These are phyloP conservation scores for Colletotrichum gigasporum DNA, from an alignment of 2,329 filamentous ascomycete genomes.

Conservation along the genomic window DNA sequence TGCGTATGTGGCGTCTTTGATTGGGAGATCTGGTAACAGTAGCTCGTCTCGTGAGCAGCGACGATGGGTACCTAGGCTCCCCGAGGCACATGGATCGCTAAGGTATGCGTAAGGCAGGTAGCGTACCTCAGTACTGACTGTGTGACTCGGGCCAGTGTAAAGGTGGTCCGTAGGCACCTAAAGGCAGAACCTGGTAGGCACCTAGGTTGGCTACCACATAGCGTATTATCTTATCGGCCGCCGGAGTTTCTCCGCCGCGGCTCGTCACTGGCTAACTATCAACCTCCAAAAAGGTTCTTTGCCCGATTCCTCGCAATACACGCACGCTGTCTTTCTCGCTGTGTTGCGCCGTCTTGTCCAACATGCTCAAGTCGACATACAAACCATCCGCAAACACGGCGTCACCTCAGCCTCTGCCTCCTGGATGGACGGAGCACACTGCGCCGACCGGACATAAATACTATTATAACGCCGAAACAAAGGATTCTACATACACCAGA, in stretches of 20 bases:
- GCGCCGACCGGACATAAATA: slow-evolving; percentile 88
- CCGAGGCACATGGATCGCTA: neutral
- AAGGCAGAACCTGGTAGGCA: neutral
- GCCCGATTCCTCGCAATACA: too few relatives aligned
- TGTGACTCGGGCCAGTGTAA: too few relatives aligned
- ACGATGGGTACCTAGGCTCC: neutral
- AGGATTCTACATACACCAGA: slow-evolving; percentile 87
- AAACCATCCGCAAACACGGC: slow-evolving; percentile 58
- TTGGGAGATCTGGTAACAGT: neutral
- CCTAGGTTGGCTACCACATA: neutral
- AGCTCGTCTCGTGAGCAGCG: neutral
- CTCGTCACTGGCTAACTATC: neutral
- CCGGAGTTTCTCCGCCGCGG: neutral
- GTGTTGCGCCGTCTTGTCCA: neutral
- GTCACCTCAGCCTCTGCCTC: slow-evolving; percentile 68
- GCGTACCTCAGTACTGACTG: neutral
- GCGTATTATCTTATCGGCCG: slow-evolving; percentile 1
- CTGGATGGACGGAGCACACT: slow-evolving; percentile 93
- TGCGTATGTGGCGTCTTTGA: neutral
- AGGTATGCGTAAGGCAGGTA: neutral
- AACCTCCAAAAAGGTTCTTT: neutral
- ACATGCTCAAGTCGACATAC: slow-evolving; percentile 83
- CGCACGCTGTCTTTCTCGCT: neutral
- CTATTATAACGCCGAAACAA: slow-evolving; percentile 85
- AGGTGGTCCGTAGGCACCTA: too few relatives aligned